Conservation (phyloP, 140 eudicot genomes). For the Stevia rebaudiana region DNA sequence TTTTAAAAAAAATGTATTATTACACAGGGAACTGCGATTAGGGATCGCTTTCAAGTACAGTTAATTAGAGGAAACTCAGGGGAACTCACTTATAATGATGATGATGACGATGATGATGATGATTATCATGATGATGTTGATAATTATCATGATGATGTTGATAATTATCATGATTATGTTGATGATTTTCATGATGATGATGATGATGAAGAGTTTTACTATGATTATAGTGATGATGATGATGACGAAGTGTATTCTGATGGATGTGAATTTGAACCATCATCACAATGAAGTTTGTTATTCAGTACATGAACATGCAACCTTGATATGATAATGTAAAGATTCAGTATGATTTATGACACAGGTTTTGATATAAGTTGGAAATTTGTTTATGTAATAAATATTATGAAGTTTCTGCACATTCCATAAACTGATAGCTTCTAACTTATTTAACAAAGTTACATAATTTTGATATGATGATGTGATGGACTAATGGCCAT, state of each 20-base stretch:
- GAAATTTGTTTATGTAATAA: conserved; percentile 26
- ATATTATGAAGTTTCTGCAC: conserved; percentile 19
- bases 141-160: conserved; percentile 29
- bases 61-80: conserved; percentile 30
- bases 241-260: conserved; percentile 33
- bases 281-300: conserved; percentile 22
- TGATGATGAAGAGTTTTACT: conserved; percentile 44
- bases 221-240: conserved; percentile 41
- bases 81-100: conserved; percentile 25
- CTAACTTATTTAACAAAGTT: neutral
- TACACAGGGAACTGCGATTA: conserved; percentile 72
- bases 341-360: conserved; percentile 8
- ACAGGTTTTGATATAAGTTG: conserved; percentile 13
- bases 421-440: conserved; percentile 16
- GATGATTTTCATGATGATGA: conserved; percentile 40
- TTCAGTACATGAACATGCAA: conserved; percentile 19
- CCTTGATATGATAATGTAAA: conserved; percentile 15
- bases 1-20: neutral
- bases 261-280: conserved; percentile 18
- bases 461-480: too few relatives aligned
- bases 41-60: conserved; percentile 65
- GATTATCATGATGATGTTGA: conserved; percentile 21
- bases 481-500: too few relatives aligned
- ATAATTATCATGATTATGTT: conserved; percentile 26
- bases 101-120: conserved; percentile 25